These are phyloP conservation scores for Orbilia ellipsospora DNA, from an alignment of 2,329 filamentous ascomycete genomes.

Conservation along the genomic window DNA sequence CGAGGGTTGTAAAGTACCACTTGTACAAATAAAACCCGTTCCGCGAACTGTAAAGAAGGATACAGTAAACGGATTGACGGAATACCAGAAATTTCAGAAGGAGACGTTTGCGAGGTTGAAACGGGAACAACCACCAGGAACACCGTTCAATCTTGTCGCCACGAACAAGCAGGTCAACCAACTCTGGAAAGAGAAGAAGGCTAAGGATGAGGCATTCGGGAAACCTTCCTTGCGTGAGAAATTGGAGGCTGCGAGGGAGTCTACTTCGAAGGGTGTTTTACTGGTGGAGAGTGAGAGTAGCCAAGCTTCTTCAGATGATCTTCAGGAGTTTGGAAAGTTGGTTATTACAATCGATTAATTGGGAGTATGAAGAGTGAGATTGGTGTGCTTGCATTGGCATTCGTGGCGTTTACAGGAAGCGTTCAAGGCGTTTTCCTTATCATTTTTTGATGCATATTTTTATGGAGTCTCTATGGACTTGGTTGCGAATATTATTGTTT, in stretches of 20 bases:
- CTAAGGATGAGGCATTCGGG: background rate
- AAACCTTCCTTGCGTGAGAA: slow-evolving; percentile 22
- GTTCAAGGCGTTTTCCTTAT: background rate
- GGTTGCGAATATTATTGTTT: too few species aligned
- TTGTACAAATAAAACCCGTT: slow-evolving; percentile 48
- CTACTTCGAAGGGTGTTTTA: background rate
- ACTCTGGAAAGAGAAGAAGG: slow-evolving; percentile 37
- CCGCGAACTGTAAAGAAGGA: slow-evolving; percentile 44
- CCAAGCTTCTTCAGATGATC: background rate
- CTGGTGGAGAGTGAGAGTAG: slow-evolving; percentile 3
- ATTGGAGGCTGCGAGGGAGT: slow-evolving; percentile 8
- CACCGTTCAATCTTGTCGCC: slow-evolving; percentile 37
- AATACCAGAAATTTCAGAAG: slow-evolving; percentile 45
- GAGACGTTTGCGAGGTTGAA: slow-evolving; percentile 50
- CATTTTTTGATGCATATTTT: background rate
- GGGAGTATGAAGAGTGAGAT: background rate
- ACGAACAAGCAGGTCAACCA: slow-evolving; percentile 47
- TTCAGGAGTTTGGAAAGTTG: slow-evolving; percentile 30
- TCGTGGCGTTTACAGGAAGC: background rate
- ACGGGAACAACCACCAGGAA: slow-evolving; percentile 36
- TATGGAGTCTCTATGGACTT: background rate
- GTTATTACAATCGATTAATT: slow-evolving; percentile 40
- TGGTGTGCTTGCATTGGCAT: background rate
- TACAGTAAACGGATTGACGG: slow-evolving; percentile 9
- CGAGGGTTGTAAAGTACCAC: slow-evolving; percentile 25